Base-by-base conservation (phyloP, 148 eudicot genomes). In the Chenopodium quinoa region DNA sequence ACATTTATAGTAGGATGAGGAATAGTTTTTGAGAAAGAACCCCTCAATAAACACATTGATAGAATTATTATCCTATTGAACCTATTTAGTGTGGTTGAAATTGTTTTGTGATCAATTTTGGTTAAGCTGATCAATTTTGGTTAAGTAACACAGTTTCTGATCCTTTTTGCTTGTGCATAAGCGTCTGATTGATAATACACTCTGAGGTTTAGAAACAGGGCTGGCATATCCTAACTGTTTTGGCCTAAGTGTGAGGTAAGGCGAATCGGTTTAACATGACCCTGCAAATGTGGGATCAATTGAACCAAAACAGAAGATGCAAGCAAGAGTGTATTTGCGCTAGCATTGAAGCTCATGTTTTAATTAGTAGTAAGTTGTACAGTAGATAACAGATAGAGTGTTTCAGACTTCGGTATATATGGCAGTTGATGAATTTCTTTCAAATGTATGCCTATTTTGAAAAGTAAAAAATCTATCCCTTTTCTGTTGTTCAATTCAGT, bases 11-110 rank as follows among this genome's bases (percentile, higher is more conserved):
- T 80, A 34, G 73, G 52, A 58, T 12, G 50, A 62, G 77, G 23
- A 12, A 12, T 78, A 27, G 80, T 56, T 70, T 68, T 7, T 32
- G 22, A 40, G 47, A n/a, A 56, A 25, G 75, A 44, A 22, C 27
- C 70, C 67, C 70, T 16, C 32, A 81, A 81, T 75, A 81, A 80
- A 52, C 29, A 31, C 44, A 52, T 48, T 63, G 34, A 37, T 80
- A 40, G 23, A 20, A 29, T 29, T 29, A 25, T 46, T 73, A 50
- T 63, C n/a, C 17, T 46, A 58, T 8, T 58, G 70, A 40, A 58
- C 77, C 69, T 25, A 40, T 2, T 31, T 13, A 52, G 37, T 54
- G 34, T 12, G n/a, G 75, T 48, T 52, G 7, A 52, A 60, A 17
- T 46, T 60, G 62, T 62, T 27, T 3, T 20, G 62, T 78, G 44